A percentile compares a stretch with the other conserved stretches of the same genome.
phyloP scores from a whole-genome alignment of 2,329 filamentous ascomycete genomes.

The Pyricularia grisea region DNA sequence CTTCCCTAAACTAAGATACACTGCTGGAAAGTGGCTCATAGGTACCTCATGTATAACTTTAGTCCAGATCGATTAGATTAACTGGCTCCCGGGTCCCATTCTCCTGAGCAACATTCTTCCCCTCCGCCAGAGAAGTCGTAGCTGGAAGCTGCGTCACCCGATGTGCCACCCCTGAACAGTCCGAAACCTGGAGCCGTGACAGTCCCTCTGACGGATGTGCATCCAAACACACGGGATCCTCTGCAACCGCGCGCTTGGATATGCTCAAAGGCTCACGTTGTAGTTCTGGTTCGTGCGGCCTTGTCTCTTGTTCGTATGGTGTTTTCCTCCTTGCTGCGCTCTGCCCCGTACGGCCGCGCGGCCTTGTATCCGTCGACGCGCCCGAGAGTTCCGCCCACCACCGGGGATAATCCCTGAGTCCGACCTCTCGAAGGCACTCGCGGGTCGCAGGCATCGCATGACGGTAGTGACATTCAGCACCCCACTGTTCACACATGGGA shows the following conservation, averaged over 20 bases:
- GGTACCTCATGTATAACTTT: too few species aligned
- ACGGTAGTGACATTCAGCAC: slow-evolving; percentile 28
- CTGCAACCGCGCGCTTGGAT: not conserved
- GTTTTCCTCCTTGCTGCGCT: not conserved
- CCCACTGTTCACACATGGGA: slow-evolving; percentile 19
- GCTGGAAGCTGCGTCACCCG: not conserved
- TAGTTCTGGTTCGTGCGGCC: not conserved
- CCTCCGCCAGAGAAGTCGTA: not conserved
- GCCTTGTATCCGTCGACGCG: too few species aligned
- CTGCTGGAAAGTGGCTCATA: too few species aligned
- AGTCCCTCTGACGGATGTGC: not conserved
- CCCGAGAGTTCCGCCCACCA: slow-evolving; percentile 26
- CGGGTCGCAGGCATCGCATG: slow-evolving; percentile 37
- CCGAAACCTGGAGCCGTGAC: not conserved
- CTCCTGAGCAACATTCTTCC: not conserved
- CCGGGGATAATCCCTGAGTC: slow-evolving; percentile 28
- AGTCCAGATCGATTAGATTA: not conserved
- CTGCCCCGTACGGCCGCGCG: not conserved
- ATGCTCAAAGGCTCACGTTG: not conserved
- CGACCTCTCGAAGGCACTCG: slow-evolving; percentile 29
- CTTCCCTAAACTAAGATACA: too few species aligned
- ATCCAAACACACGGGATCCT: not conserved
- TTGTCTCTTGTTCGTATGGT: not conserved
- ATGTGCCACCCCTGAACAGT: not conserved
- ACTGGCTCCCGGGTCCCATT: not conserved